These are phyloP conservation scores for Xylaria telfairii DNA, from an alignment of 495 filamentous ascomycete species.

Conservation along the genomic window DNA sequence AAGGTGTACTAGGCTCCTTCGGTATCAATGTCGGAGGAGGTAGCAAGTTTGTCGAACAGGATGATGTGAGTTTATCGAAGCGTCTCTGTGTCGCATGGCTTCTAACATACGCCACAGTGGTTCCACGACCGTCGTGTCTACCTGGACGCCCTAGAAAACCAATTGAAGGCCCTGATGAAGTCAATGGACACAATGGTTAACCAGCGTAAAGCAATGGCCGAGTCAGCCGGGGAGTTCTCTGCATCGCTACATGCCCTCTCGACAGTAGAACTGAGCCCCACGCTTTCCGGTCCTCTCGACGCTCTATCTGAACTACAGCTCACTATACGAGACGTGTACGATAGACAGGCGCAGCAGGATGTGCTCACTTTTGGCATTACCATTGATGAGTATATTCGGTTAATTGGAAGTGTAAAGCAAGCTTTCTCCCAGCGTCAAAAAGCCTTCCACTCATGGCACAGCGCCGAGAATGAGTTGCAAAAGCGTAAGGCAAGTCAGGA, in stretches of 20 bases:
- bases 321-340: conserved; percentile 92
- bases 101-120: conserved; percentile 64
- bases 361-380: conserved; percentile 95
- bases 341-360: conserved; percentile 96
- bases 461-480: conserved; percentile 82
- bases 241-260: conserved; percentile 88
- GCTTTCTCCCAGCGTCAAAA: conserved; percentile 93
- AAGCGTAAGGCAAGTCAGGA: conserved; percentile 88
- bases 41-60: conserved; percentile 93
- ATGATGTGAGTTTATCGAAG: conserved; percentile 73
- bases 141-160: conserved; percentile 91
- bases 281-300: conserved; percentile 87
- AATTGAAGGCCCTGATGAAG: conserved; percentile 92
- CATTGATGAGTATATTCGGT: conserved; percentile 95
- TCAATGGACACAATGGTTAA: conserved; percentile 89
- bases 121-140: conserved; percentile 96
- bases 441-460: conserved; percentile 90
- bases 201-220: conserved; percentile 89
- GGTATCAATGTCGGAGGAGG: conserved; percentile 76
- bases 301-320: conserved; percentile 90
- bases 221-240: conserved; percentile 91
- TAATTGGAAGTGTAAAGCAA: conserved; percentile 91
- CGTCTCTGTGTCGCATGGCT: conserved; percentile 7
- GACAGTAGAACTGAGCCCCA: conserved; percentile 84
- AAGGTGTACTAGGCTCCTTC: conserved; percentile 87